Evolutionary conservation across 2,329 filamentous ascomycete genomes (phyloP), one percentile per base, ranked within the genome.

Genomic region (Byssoonygena ceratinophila): DNA sequence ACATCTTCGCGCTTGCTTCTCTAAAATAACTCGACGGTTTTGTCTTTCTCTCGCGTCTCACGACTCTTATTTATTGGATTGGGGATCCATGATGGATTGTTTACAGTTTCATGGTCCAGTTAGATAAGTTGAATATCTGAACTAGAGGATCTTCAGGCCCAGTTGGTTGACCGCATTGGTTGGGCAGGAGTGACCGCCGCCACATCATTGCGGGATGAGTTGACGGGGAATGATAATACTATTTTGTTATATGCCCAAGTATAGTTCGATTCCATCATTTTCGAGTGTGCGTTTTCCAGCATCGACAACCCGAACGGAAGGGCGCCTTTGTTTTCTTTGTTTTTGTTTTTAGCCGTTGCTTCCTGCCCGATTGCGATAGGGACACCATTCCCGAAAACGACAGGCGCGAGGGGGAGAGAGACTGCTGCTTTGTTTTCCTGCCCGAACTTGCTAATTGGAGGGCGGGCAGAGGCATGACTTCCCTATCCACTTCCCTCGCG

Each of bases 401-500:
- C 34, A 48, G 34, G 46, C 46, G 31, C 46, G 22, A 7, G 16
- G 31, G n/a, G n/a, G n/a, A 36, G 4, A 36, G 4, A 23, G 36
- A 6, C n/a, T 9, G 27, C 16, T 36, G 31, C 46, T 32, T 43
- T n/a, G 36, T 43, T 22, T 41, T 20, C 36, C 36, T 49, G 22
- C 25, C 23, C 9, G 32, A 41, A 5, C 22, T 39, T 29, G 29
- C 29, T 46, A 47, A 5, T 37, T 22, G 37, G n/a, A n/a, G n/a
- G n/a, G n/a, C n/a, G n/a, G n/a, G n/a, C n/a, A n/a, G n/a, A n/a
- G n/a, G n/a, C 72, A 95, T 95, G 89, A 87, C 91, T 74, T 81
- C 84, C 73, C 79, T 91, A 68, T 84, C 81, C 62, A 81, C 84
- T 60, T 83, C 87, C 70, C 79, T 89, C 74, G 81, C 78, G 52